Evolutionary conservation across 78 protist species (phyloP), one percentile per base, ranked within the genome.

Genomic region (Dictyostelium purpureum): DNA sequence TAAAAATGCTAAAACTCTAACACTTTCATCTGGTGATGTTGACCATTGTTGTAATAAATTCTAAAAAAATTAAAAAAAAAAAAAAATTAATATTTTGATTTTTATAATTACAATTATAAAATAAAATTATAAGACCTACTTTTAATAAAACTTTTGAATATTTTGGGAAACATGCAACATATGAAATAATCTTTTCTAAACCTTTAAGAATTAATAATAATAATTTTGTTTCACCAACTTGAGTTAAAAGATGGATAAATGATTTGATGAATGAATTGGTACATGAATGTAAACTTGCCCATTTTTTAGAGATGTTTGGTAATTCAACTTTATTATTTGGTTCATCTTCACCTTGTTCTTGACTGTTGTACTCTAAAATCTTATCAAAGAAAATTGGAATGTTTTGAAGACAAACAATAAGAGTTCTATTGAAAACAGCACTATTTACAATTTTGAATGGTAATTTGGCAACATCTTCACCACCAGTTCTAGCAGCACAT

Each of bases 1-100:
- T 11, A 93, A 56, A 57, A 94, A 96, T 67, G 96, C 89, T 1
- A 57, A 9, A 19, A 90, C 66, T 35, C 96, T 65, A 52, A 91
- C 85, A n/a, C 67, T 3, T 77, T 93, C 95, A 16, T 78, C 52
- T n/a, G 87, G 52, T n/a, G 76, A 40, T 19, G 70, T 4, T 19
- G 54, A 31, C 96, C 95, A 96, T 18, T 52, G 71, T 54, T 35
- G 54, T 18, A 96, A 56, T 54, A 94, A 63, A 3, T 49, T n/a
- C 71, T 79, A 57, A 28, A 24, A 35, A 11, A 1, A 52, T 4
- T 18, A 52, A 52, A 19, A 52, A 52, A 19, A 19, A 0, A 19
- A 52, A 52, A 52, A 52, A 19, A 21, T 21, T 16, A 21, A 52
- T 19, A 7, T 19, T 52, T n/a, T 21, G 21, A 21, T 49, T 49